Conservation (phyloP, 305 asterid species). For the Rubia peregrina region DNA sequence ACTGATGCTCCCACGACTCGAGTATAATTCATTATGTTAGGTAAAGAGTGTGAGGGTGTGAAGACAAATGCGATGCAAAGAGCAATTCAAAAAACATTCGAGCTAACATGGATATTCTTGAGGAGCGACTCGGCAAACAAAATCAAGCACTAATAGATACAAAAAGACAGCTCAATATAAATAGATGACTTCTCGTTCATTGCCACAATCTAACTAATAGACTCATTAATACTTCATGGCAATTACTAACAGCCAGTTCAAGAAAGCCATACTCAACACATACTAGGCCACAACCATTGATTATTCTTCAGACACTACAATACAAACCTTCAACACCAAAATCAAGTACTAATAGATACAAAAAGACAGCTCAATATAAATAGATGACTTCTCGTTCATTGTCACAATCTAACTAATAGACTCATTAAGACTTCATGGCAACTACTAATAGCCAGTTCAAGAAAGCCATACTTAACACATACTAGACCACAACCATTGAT, state of each 20-base stretch:
- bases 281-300: conserved; percentile 16
- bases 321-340: conserved; percentile 31
- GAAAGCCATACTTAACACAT: conserved; percentile 25
- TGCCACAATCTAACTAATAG: conserved; percentile 3
- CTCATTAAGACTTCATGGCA: background rate
- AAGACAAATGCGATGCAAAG: too few relatives aligned
- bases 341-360: background rate
- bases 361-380: background rate
- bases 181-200: background rate
- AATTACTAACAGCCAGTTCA: conserved; percentile 5
- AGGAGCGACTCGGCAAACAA: background rate
- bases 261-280: conserved; percentile 24
- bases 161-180: background rate
- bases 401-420: conserved; percentile 2
- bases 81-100: too few relatives aligned
- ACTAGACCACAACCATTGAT: conserved; percentile 15
- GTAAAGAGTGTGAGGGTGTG: too few relatives aligned
- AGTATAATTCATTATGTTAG: too few relatives aligned
- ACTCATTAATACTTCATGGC: background rate
- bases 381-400: background rate
- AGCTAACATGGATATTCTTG: background rate
- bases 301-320: conserved; percentile 20
- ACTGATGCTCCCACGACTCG: too few relatives aligned
- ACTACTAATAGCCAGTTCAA: conserved; percentile 6
- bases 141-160: background rate